These are phyloP conservation scores for Trichoderma sp. DNA, from an alignment of 2,329 filamentous ascomycete species.

Conservation along the genomic window DNA sequence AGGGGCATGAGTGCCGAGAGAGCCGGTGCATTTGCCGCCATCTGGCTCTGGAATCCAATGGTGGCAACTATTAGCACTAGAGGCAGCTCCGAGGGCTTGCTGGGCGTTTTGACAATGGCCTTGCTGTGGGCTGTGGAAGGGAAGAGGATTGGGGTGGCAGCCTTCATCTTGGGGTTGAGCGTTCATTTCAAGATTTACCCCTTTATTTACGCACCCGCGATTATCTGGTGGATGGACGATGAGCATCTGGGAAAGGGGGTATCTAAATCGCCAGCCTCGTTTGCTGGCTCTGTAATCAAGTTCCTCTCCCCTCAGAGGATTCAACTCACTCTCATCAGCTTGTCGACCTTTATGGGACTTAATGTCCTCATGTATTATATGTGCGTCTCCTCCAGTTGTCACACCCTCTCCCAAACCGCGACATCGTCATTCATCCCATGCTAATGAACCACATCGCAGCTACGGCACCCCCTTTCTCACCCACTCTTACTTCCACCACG, in stretches of 20 bases:
- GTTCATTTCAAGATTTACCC: constrained; percentile 99
- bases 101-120: constrained; percentile 79
- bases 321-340: constrained; percentile 59
- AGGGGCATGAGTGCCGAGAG: constrained; percentile 45
- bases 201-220: constrained; percentile 84
- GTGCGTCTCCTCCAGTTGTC: constrained; percentile 43
- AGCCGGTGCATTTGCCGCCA: constrained; percentile 73
- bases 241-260: constrained; percentile 38
- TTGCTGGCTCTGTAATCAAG: constrained; percentile 26
- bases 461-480: constrained; percentile 79
- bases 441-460: constrained; percentile 36
- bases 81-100: constrained; percentile 86
- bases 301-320: constrained; percentile 57
- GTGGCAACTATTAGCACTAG: constrained; percentile 94
- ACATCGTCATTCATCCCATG: background rate
- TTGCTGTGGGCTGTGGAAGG: constrained; percentile 78
- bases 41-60: constrained; percentile 98
- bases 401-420: background rate
- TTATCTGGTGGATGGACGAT: constrained; percentile 75
- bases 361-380: constrained; percentile 76
- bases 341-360: constrained; percentile 68
- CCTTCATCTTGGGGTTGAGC: constrained; percentile 70
- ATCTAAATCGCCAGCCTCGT: constrained; percentile 22
- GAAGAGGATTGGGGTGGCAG: constrained; percentile 62
- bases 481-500: constrained; percentile 90